Base-by-base conservation (phyloP, 805 yeast genomes). In the Allodekkera sacchari region DNA sequence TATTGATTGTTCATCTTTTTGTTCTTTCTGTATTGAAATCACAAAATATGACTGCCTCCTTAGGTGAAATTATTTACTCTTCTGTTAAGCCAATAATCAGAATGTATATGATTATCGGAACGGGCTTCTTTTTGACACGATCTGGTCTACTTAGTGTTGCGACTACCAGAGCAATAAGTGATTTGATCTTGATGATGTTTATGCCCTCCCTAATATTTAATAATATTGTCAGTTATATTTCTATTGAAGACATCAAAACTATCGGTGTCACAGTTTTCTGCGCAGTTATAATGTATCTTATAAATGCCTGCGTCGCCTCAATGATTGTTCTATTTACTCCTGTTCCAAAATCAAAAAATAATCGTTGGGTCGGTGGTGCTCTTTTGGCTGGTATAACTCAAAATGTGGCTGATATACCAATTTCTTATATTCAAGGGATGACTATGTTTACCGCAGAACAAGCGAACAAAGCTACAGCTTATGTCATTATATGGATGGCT, bases 51-150 rank as follows among this genome's bases (percentile, higher is more conserved):
- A n/a, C n/a, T 15, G 43, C 42, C 3, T 30, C 53, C 1, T 33
- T 53, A 19, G 50, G 49, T 1, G 46, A 52, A 23, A 40, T 49
- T 17, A 43, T 53, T 1, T 53, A 52, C 27, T 43, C 80, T 5
- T 63, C 88, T 1, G 83, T 79, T 18, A 79, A 77, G 54, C 89
- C 92, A 9, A 77, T 82, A 39, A 66, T 80, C 48, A 75, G 81
- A 52, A 77, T 82, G 51, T 82, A 82, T 49, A 55, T 79, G 50
- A 78, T 82, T 46, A 73, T 81, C 4, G 72, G 66, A 11, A 52
- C 77, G n/a, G 94, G 92, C 16, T 77, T 66, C 44, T 51, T 55
- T 15, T 53, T 81, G 10, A 80, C 89, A 2, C 64, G 63, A 35
- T 45, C 55, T 39, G 76, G 80, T 35, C 63, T 80, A 30, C 51